A percentile compares a stretch with the other conserved stretches of the same genome.
Evolutionary conservation across 345 rosid species (phyloP).

Genomic region (Arabis alpina): DNA sequence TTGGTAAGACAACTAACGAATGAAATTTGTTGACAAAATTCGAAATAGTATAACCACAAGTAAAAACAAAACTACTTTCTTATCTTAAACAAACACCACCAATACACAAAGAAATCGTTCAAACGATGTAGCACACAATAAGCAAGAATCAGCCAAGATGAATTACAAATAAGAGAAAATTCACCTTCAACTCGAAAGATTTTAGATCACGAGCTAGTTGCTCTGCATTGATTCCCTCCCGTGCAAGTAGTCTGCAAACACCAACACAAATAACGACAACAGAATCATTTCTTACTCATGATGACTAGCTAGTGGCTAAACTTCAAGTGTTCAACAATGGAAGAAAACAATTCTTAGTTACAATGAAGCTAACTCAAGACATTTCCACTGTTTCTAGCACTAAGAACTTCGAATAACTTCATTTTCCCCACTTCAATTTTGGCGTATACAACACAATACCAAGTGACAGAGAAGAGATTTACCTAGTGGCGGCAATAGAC

Average conservation of each 20-base stretch:
- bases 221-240: constrained; percentile 97
- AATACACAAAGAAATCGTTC: constrained; percentile 11
- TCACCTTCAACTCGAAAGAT: constrained; percentile 94
- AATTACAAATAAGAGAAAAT: not conserved
- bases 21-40: not conserved
- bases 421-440: not conserved
- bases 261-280: constrained; percentile 23
- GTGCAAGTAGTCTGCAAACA: constrained; percentile 79
- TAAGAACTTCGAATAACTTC: not conserved
- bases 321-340: not conserved
- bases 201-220: constrained; percentile 95
- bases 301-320: not conserved
- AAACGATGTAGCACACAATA: constrained; percentile 1
- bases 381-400: not conserved
- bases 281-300: not conserved
- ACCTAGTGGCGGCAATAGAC: constrained; percentile 97
- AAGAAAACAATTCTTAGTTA: not conserved
- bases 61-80: constrained; percentile 2
- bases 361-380: not conserved
- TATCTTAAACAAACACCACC: constrained; percentile 5
- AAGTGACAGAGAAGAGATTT: not conserved
- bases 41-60: constrained; percentile 2
- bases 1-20: not conserved
- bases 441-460: not conserved
- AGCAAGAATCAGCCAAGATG: not conserved